phyloP scores from a whole-genome alignment of 179 eudicot genomes.

The Gypsophila paniculata region DNA sequence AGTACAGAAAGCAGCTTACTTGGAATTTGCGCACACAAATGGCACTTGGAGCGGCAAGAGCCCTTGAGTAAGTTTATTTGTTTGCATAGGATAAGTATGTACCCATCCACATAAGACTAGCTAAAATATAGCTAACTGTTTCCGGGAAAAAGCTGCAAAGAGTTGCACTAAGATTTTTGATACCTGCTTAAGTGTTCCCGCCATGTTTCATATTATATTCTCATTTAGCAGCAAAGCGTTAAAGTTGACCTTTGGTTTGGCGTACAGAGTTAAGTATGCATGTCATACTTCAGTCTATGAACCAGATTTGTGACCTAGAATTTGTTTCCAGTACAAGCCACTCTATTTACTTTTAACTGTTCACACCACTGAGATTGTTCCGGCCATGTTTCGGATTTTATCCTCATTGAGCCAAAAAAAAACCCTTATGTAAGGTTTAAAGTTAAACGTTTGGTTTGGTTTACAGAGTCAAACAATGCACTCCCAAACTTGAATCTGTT shows the following conservation, averaged over 20 bases:
- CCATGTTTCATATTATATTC: no score
- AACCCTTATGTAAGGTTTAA: not conserved
- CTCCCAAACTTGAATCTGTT: no score
- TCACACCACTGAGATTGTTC: not conserved
- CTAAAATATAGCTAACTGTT: not conserved
- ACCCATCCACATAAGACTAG: not conserved
- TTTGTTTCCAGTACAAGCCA: not conserved
- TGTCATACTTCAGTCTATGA: no score
- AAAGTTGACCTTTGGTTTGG: no score
- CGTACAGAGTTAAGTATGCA: no score
- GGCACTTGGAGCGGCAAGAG: constrained; percentile 73
- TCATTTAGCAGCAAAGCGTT: no score
- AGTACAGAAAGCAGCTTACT: constrained; percentile 50
- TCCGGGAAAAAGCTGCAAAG: no score
- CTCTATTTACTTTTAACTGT: not conserved
- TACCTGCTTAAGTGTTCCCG: no score
- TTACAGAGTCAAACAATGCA: no score
- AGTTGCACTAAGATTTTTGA: no score
- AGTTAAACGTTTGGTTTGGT: no score
- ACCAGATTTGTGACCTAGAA: no score
- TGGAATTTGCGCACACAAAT: constrained; percentile 58
- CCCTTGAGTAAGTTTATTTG: constrained; percentile 53
- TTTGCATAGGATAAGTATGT: constrained; percentile 1
- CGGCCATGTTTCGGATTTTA: not conserved
- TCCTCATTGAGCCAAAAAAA: not conserved